Base-by-base conservation (phyloP, 306 rosid species). In the Gynostemma pentaphyllum region DNA sequence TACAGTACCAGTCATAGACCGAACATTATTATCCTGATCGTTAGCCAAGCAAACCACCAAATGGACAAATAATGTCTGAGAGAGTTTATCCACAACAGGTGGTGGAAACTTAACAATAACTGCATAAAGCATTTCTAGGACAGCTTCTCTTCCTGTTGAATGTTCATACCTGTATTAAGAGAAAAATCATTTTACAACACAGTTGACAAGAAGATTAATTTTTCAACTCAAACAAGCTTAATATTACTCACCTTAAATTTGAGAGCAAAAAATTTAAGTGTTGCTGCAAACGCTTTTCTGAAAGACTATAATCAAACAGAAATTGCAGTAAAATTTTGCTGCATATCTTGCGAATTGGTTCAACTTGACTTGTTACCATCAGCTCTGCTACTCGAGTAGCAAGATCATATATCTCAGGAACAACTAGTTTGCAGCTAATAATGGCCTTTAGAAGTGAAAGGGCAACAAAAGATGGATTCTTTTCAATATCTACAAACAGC, bases 311-410 rank as follows among this genome's bases (percentile, higher is more conserved):
- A 74, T 82, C 88, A 67, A 85, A 89, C 67, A 92, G 79, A 77
- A 88, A 92, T 41, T 80, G 98, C 79, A 88, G 80, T 45, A 91
- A 75, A 63, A 91, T 85, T 76, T 83, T 72, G 67, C 98, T 79
- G 74, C 96, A 91, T 75, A 74, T 84, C 65, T 76, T 79, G 40
- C 95, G 89, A 68, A 91, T 76, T 64, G 87, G 50, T 71, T 81
- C 90, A 65, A 75, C 79, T 79, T 91, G 98, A 76, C 95, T 91
- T 54, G 88, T 88, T 47, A 91, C 96, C 96, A 88, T 91, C 86
- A 91, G 68, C 71, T 88, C 96, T 30, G 85, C 80, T 70, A 88
- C 92, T 75, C 77, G 77, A 56, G 75, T 78, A 28, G 80, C 85
- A 79, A 88, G 87, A 82, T 91, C 95, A 77, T 91, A 88, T 79